These are phyloP conservation scores for Saccharomycopsis sp. DNA, from an alignment of 805 yeast genomes.

Conservation along the genomic window DNA sequence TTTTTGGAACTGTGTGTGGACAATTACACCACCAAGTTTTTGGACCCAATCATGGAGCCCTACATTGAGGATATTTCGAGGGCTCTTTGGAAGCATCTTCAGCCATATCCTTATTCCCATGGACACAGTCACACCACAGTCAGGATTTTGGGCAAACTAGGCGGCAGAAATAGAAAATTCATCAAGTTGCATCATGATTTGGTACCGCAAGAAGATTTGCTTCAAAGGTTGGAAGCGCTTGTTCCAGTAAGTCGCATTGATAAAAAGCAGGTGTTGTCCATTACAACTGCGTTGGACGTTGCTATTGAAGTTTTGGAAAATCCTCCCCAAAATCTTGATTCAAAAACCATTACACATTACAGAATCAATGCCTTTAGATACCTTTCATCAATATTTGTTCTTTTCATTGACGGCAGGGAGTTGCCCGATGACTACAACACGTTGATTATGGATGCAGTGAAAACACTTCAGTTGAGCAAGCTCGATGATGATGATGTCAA, in stretches of 20 bases:
- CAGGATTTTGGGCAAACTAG: conserved; percentile 86
- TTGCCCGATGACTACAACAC: conserved; percentile 34
- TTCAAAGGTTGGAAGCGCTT: conserved; percentile 61
- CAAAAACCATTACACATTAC: conserved; percentile 41
- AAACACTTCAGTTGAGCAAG: conserved; percentile 32
- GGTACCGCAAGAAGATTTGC: conserved; percentile 37
- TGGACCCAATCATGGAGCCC: conserved; percentile 95
- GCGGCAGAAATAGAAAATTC: conserved; percentile 88
- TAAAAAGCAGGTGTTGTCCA: conserved; percentile 55
- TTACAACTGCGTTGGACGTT: conserved; percentile 75
- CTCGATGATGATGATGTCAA: conserved; percentile 28
- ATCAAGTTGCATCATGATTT: conserved; percentile 67
- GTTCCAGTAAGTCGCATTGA: conserved; percentile 64
- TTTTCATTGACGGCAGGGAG: conserved; percentile 46
- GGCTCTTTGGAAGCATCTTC: conserved; percentile 82
- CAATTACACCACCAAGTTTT: conserved; percentile 88
- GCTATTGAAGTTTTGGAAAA: conserved; percentile 73
- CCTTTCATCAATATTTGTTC: conserved; percentile 52
- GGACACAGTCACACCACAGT: conserved; percentile 93
- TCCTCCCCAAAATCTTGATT: conserved; percentile 33
- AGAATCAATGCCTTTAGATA: conserved; percentile 72
- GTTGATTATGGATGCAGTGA: conserved; percentile 42
- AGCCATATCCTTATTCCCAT: conserved; percentile 90
- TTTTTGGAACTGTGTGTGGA: conserved; percentile 94
- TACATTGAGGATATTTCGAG: conserved; percentile 89